A percentile compares a stretch with the other conserved stretches of the same genome.
Conservation (phyloP, 1,139 yeast genomes). For the Trichomonascaceae sp. region DNA sequence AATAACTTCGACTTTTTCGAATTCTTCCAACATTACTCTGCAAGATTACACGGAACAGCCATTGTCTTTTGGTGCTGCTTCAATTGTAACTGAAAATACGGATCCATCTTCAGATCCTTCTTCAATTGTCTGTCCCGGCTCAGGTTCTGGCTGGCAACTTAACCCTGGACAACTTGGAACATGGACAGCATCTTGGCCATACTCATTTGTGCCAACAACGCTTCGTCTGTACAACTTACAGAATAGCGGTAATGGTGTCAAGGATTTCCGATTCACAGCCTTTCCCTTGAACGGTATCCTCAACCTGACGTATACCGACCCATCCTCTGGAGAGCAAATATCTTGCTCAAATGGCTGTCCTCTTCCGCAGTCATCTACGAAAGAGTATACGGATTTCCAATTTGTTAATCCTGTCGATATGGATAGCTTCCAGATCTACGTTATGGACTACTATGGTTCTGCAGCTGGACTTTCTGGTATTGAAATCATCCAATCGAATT, state of each 20-base stretch:
- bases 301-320: constrained; percentile 84
- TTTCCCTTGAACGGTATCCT: constrained; percentile 82
- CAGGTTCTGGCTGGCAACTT: constrained; percentile 51
- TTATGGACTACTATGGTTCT: constrained; percentile 63
- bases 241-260: constrained; percentile 48
- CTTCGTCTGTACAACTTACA: constrained; percentile 58
- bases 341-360: constrained; percentile 91
- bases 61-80: constrained; percentile 59
- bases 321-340: constrained; percentile 47
- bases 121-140: constrained; percentile 55
- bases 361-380: constrained; percentile 39
- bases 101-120: constrained; percentile 37
- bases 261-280: constrained; percentile 66
- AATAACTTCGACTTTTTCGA: constrained; percentile 15
- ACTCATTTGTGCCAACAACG: constrained; percentile 60
- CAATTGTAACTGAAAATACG: constrained; percentile 48
- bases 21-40: constrained; percentile 10
- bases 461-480: constrained; percentile 68
- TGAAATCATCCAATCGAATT: constrained; percentile 54
- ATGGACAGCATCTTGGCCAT: constrained; percentile 60
- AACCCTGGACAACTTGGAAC: constrained; percentile 51
- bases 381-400: constrained; percentile 68
- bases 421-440: constrained; percentile 55
- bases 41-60: constrained; percentile 37
- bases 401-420: constrained; percentile 69